Evolutionary conservation across 2,329 filamentous ascomycete genomes (phyloP), one percentile per base, ranked within the genome.

Genomic region (Aureobasidium sp.): DNA sequence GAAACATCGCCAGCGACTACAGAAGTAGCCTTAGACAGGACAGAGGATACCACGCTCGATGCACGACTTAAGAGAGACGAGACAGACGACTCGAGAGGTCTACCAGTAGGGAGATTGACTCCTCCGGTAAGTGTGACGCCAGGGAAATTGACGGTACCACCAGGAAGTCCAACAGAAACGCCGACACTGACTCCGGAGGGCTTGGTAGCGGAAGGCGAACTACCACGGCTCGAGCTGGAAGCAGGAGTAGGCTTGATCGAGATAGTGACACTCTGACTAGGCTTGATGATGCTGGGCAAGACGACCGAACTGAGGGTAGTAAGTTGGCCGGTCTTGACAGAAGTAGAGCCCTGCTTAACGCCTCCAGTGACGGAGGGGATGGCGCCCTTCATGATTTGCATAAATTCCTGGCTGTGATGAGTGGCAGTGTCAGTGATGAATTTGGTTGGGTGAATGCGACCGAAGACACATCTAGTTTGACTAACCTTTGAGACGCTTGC

Each of bases 301-400:
- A 50, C 3, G 23, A 50, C 33, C 33, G 45, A 29, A 23, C 43
- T 40, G 16, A 61, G 50, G 25, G 45, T 15, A 38, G 43, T 1
- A 29, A 31, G 27, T 5, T 48, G 45, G 7, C n/a, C 25, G 36
- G 18, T 40, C 29, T 10, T 61, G 58, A 20, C 29, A 15, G 56
- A 60, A 10, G 58, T 61, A 40, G 58, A 50, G 13, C 58, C 58
- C 16, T 61, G 58, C 45, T 61, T 61, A 31, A 61, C 23, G 11
- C n/a, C 45, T 13, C 43, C 25, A 43, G 42, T 40, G 8, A 31
- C 43, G 11, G 43, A 48, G 20, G 43, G n/a, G n/a, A n/a, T n/a
- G n/a, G n/a, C 62, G 20, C 62, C 62, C 42, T 65, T 65, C 62
- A 65, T 65, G 36, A 33, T 56, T 29, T 65, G 62, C 53, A 65